Evolutionary conservation across 768 basidiomycete species (phyloP).

Genomic region (Sporobolomyces roseus): DNA sequence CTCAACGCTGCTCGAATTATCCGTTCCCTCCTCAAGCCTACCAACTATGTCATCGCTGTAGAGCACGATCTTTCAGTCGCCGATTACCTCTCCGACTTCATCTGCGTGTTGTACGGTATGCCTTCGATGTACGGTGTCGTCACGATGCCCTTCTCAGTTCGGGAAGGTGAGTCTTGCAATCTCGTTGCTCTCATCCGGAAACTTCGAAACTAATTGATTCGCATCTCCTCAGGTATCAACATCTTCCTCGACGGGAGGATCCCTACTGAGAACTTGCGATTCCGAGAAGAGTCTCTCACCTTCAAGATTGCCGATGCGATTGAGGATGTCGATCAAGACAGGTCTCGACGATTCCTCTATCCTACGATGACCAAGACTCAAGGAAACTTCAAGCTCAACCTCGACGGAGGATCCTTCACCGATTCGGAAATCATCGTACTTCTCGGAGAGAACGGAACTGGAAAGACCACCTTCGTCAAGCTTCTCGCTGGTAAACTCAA

Average conservation of each 20-base stretch:
- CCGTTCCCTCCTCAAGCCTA: slow-evolving; percentile 72
- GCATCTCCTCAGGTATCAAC: slow-evolving; percentile 70
- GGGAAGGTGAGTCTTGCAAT: slow-evolving; percentile 58
- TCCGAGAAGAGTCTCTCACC: slow-evolving; percentile 88
- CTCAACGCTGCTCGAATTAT: slow-evolving; percentile 92
- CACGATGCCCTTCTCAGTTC: slow-evolving; percentile 95
- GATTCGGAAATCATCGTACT: slow-evolving; percentile 99
- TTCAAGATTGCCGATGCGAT: slow-evolving; percentile 98
- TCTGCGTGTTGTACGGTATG: slow-evolving; percentile 96
- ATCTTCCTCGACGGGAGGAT: slow-evolving; percentile 99
- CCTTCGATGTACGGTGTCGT: slow-evolving; percentile 97
- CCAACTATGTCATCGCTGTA: slow-evolving; percentile 91
- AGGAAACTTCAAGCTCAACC: slow-evolving; percentile 89
- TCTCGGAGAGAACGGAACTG: slow-evolving; percentile 96
- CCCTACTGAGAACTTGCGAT: slow-evolving; percentile 95
- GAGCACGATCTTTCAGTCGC: slow-evolving; percentile 98
- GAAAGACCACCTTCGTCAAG: slow-evolving; percentile 97
- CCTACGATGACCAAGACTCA: slow-evolving; percentile 96
- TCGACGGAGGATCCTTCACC: slow-evolving; percentile 85
- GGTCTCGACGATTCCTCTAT: slow-evolving; percentile 84
- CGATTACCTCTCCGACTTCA: slow-evolving; percentile 96
- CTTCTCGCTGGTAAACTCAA: slow-evolving; percentile 80
- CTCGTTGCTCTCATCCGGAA: neutral
- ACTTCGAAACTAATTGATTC: neutral
- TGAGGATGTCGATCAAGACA: slow-evolving; percentile 80